phyloP scores from a whole-genome alignment of 169 alveolate genomes.

The Nephromyces sp. region DNA sequence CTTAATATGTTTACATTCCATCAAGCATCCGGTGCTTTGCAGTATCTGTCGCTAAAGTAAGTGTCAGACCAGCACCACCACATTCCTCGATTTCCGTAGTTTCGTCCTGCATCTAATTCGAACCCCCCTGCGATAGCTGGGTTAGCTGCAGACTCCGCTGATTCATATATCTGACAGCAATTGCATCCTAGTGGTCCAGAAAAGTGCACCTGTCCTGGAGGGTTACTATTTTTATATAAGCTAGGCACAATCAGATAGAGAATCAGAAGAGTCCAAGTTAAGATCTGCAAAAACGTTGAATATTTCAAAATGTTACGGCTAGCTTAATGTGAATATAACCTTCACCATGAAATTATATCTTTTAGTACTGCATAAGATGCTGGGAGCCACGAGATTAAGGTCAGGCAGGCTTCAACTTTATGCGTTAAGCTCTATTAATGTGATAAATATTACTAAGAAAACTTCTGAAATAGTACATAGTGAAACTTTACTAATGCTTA shows the following conservation, averaged over 20 bases:
- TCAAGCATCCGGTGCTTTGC: too few species aligned
- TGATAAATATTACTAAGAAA: too few species aligned
- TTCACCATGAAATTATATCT: not conserved
- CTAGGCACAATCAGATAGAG: not conserved
- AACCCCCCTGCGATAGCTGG: too few species aligned
- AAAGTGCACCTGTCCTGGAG: not conserved
- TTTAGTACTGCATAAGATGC: not conserved
- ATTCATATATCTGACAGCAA: not conserved
- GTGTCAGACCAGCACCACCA: conserved; percentile 2
- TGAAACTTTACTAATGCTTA: too few species aligned
- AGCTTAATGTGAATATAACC: not conserved
- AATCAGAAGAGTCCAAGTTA: not conserved
- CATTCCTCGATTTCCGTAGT: not conserved
- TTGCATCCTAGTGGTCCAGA: not conserved
- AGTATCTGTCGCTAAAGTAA: too few species aligned
- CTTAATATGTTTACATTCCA: too few species aligned
- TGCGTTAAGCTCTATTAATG: too few species aligned
- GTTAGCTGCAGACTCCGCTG: not conserved
- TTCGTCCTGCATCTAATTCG: not conserved
- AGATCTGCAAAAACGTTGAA: too few species aligned
- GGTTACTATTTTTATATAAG: not conserved
- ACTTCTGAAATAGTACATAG: too few species aligned
- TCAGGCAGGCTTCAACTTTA: too few species aligned
- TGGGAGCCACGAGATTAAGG: too few species aligned
- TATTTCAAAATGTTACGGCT: too few species aligned